These are phyloP conservation scores for Elongisporangium prolatum DNA, from an alignment of 352 stramenopile genomes.

Conservation along the genomic window DNA sequence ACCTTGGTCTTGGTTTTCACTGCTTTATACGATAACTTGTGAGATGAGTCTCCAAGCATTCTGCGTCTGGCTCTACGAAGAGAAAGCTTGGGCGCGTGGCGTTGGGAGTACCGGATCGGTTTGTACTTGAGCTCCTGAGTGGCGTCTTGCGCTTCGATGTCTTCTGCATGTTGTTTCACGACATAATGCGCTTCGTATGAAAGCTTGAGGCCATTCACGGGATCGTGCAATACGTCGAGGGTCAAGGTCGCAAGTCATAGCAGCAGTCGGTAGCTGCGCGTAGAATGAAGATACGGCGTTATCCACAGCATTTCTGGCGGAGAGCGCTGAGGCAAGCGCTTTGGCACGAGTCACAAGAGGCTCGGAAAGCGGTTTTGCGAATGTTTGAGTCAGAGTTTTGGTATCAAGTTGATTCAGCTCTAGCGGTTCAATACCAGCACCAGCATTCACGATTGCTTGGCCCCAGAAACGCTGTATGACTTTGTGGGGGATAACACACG, in stretches of 20 bases:
- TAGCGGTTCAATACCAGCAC: conserved; percentile 28
- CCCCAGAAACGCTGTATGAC: conserved; percentile 45
- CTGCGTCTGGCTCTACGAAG: too few species aligned
- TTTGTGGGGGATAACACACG: conserved; percentile 37
- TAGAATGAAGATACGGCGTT: conserved; percentile 57
- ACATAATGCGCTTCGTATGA: conserved; percentile 69
- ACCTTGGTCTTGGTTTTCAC: conserved; percentile 8
- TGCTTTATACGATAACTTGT: conserved; percentile 6
- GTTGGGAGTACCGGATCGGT: conserved; percentile 60
- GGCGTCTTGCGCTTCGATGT: conserved; percentile 19
- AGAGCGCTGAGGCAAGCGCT: conserved; percentile 31
- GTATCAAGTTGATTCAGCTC: conserved; percentile 32
- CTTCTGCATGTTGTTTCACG: conserved; percentile 21
- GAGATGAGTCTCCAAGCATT: conserved; percentile 16
- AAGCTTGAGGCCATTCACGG: conserved; percentile 56
- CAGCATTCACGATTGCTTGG: conserved; percentile 35
- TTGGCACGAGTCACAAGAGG: conserved; percentile 24
- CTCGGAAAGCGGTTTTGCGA: conserved; percentile 28
- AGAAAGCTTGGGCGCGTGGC: conserved; percentile 41
- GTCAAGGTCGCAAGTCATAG: conserved; percentile 74
- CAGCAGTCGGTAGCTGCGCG: conserved; percentile 47
- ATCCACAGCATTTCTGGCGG: conserved; percentile 32
- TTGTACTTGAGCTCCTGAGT: conserved; percentile 72
- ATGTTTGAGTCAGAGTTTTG: conserved; percentile 35
- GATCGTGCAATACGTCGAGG: conserved; percentile 57